Percentiles rank a stretch among this genome's conserved stretches.
phyloP scores from a whole-genome alignment of 1,284 basidiomycete species.

The Meripilus lineatus region DNA sequence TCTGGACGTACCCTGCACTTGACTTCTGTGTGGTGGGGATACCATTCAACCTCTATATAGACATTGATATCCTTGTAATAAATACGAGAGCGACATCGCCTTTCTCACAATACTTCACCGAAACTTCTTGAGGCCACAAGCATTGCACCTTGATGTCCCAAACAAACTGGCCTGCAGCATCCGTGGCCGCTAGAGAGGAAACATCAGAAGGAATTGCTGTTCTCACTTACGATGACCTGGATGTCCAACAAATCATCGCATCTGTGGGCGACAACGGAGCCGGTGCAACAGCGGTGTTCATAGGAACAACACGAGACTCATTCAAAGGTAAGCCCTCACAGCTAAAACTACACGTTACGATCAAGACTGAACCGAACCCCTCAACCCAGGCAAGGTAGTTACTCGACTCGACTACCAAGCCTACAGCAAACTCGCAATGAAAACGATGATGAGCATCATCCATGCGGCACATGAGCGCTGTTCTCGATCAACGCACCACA shows the following conservation, averaged over 20 bases:
- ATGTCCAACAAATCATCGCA: conserved; percentile 50
- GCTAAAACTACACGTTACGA: neutral
- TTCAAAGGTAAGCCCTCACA: conserved; percentile 42
- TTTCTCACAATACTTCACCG: neutral
- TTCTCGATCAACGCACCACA: conserved; percentile 41
- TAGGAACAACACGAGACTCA: conserved; percentile 66
- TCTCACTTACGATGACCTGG: conserved; percentile 55
- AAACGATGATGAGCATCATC: conserved; percentile 67
- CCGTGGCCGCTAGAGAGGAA: conserved; percentile 41
- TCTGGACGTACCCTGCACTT: too few relatives aligned
- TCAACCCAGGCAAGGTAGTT: conserved; percentile 57
- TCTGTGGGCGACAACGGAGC: conserved; percentile 60
- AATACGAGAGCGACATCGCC: neutral
- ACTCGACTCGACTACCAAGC: conserved; percentile 78
- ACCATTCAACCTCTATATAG: too few relatives aligned
- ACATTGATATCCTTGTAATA: neutral
- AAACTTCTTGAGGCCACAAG: neutral
- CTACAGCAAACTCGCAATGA: conserved; percentile 79
- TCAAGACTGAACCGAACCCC: neutral
- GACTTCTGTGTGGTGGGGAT: too few relatives aligned
- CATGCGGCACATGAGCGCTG: conserved; percentile 38
- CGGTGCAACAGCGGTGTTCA: conserved; percentile 71
- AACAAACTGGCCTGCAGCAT: conserved; percentile 27
- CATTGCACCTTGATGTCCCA: conserved; percentile 6
- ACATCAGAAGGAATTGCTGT: conserved; percentile 48